Percentiles rank a stretch among this genome's conserved stretches.
phyloP scores from a whole-genome alignment of 2,329 filamentous ascomycete genomes.

The Ceratocystis albifundus region DNA sequence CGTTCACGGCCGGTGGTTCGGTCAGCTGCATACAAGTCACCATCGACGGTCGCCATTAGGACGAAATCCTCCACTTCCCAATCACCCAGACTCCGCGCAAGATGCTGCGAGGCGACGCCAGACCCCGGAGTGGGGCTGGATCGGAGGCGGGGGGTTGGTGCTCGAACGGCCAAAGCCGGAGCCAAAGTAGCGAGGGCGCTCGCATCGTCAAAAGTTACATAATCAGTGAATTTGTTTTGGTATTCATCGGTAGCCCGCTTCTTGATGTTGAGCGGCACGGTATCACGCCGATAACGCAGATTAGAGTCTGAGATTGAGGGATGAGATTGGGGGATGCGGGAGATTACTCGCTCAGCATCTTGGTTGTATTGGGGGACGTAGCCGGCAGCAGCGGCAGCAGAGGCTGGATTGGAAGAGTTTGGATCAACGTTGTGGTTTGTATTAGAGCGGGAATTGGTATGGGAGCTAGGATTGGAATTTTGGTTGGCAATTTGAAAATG shows the following conservation, averaged over 20 bases:
- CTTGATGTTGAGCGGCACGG: slow-evolving; percentile 24
- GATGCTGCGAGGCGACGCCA: slow-evolving; percentile 68
- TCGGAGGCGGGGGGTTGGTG: slow-evolving; percentile 58
- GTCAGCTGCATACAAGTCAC: slow-evolving; percentile 84
- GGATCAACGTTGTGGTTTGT: slow-evolving; percentile 1
- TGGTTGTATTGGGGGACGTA: slow-evolving; percentile 16
- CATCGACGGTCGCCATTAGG: slow-evolving; percentile 98
- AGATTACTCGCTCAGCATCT: slow-evolving; percentile 12
- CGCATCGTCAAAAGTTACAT: slow-evolving; percentile 53
- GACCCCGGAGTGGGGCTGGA: slow-evolving; percentile 47
- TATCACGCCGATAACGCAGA: slow-evolving; percentile 17
- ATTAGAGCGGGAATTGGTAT: neutral
- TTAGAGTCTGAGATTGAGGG: slow-evolving; percentile 16
- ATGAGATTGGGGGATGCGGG: slow-evolving; percentile 14
- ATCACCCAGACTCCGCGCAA: slow-evolving; percentile 95
- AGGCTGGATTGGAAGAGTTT: neutral
- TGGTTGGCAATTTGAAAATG: neutral
- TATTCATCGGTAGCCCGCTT: slow-evolving; percentile 30
- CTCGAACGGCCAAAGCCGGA: slow-evolving; percentile 93
- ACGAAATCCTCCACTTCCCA: slow-evolving; percentile 99
- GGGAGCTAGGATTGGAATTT: neutral
- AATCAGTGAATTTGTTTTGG: slow-evolving; percentile 29
- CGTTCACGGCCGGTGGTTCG: slow-evolving; percentile 70
- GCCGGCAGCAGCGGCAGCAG: slow-evolving; percentile 23
- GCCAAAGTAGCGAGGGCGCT: slow-evolving; percentile 96